Evolutionary conservation across 129 eudicot species (phyloP).

Genomic region (Logfia minima): DNA sequence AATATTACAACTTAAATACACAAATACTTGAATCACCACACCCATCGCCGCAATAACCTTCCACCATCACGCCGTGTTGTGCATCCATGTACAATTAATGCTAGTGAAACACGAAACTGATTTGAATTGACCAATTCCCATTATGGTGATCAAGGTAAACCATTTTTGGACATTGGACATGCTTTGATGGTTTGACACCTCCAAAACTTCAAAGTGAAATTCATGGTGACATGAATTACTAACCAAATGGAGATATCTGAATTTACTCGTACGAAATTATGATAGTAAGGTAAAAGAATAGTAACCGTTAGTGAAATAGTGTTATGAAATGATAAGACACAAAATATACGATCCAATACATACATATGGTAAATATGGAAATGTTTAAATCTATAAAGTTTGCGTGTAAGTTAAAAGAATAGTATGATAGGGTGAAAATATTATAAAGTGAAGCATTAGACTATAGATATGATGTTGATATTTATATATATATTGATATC

Average conservation of each 20-base stretch:
- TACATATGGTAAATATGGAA: not conserved
- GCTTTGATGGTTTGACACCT: not conserved
- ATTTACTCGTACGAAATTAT: not conserved
- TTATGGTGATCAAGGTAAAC: not conserved
- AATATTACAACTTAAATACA: no score
- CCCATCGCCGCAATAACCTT: no score
- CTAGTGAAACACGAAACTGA: no score
- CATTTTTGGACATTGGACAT: not conserved
- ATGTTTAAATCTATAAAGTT: not conserved
- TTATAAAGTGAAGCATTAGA: not conserved
- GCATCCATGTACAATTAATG: no score
- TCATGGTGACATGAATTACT: not conserved
- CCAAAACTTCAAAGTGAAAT: not conserved
- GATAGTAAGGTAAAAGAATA: not conserved
- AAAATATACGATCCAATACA: not conserved
- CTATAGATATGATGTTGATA: not conserved
- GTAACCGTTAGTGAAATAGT: not conserved
- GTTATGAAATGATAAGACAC: not conserved
- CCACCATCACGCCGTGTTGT: no score
- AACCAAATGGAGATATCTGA: not conserved
- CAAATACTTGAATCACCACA: no score
- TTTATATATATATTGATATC: constrained; percentile 24
- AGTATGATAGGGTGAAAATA: not conserved
- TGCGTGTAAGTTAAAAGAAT: not conserved
- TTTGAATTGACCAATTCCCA: no score